Percentiles rank a stretch among this genome's conserved stretches.
Evolutionary conservation across 2,329 filamentous ascomycete genomes (phyloP).

Genomic region (Neonectria sp.): DNA sequence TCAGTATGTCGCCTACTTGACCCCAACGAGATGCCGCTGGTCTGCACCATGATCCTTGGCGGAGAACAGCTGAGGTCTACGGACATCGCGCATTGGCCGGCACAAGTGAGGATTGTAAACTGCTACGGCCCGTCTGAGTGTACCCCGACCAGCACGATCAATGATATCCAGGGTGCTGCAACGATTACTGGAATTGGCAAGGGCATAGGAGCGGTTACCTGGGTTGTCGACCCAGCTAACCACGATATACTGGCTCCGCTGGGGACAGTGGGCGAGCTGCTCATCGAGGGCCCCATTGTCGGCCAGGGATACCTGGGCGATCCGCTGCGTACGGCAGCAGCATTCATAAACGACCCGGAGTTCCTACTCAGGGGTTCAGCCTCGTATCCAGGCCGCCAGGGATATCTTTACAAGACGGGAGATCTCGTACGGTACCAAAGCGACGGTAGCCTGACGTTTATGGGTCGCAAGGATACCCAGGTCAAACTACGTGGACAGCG

Average conservation of each 20-base stretch:
- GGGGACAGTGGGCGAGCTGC: conserved; percentile 51
- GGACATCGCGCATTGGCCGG: conserved; percentile 15
- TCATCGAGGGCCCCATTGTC: conserved; percentile 60
- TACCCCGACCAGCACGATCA: no score
- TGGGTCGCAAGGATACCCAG: conserved; percentile 41
- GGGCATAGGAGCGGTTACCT: conserved; percentile 22
- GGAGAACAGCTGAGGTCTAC: conserved; percentile 16
- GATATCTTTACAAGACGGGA: conserved; percentile 38
- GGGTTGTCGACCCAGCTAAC: conserved; percentile 49
- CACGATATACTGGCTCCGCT: conserved; percentile 45
- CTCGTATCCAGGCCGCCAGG: conserved; percentile 11
- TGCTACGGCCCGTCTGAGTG: neutral
- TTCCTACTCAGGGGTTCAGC: conserved; percentile 52
- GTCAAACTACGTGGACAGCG: conserved; percentile 44
- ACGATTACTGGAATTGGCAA: no score
- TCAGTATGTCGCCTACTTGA: no score
- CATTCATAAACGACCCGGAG: conserved; percentile 59
- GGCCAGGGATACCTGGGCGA: conserved; percentile 65
- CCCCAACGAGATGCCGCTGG: no score
- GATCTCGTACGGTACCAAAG: conserved; percentile 36
- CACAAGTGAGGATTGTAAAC: conserved; percentile 15
- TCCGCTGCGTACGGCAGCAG: conserved; percentile 58
- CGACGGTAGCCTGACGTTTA: conserved; percentile 33
- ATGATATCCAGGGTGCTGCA: no score
- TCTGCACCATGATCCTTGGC: conserved; percentile 11